Evolutionary conservation across 1,139 yeast species (phyloP).

Genomic region (Candida glucosophila): DNA sequence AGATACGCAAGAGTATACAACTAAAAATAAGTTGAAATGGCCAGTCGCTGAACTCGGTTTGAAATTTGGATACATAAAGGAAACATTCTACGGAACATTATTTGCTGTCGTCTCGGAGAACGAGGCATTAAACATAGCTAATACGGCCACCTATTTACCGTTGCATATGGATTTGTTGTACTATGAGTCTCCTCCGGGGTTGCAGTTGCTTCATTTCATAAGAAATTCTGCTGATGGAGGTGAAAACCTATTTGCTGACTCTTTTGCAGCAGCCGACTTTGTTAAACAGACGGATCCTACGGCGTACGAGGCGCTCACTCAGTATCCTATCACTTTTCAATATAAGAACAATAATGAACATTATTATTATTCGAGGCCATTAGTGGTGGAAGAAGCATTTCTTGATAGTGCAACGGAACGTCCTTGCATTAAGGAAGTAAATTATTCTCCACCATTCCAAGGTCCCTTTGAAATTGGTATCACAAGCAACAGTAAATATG

Average conservation of each 20-base stretch:
- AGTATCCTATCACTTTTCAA: slow-evolving; percentile 63
- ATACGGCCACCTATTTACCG: slow-evolving; percentile 59
- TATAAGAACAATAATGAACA: slow-evolving; percentile 58
- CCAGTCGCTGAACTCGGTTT: slow-evolving; percentile 44
- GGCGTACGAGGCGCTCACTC: slow-evolving; percentile 56
- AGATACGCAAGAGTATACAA: slow-evolving; percentile 12
- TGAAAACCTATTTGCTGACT: slow-evolving; percentile 67
- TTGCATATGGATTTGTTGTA: slow-evolving; percentile 76
- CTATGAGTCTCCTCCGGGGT: slow-evolving; percentile 80
- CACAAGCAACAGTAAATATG: slow-evolving; percentile 17
- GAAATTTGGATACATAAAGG: slow-evolving; percentile 61
- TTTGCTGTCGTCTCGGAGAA: slow-evolving; percentile 59
- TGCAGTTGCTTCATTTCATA: slow-evolving; percentile 63
- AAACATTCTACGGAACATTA: slow-evolving; percentile 66
- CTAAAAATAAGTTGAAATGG: slow-evolving; percentile 26
- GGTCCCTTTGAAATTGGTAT: slow-evolving; percentile 64
- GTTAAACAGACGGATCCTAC: slow-evolving; percentile 48
- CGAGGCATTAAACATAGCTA: slow-evolving; percentile 67
- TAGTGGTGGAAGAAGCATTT: slow-evolving; percentile 50
- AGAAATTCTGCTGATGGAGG: slow-evolving; percentile 61
- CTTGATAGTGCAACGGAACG: slow-evolving; percentile 18
- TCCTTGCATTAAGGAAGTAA: slow-evolving; percentile 46
- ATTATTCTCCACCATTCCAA: slow-evolving; percentile 82
- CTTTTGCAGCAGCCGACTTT: slow-evolving; percentile 56
- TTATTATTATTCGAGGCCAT: slow-evolving; percentile 58